Percentiles rank a stretch among this genome's conserved stretches.
Conservation (phyloP, 306 rosid genomes). For the Luffa acutangula region DNA sequence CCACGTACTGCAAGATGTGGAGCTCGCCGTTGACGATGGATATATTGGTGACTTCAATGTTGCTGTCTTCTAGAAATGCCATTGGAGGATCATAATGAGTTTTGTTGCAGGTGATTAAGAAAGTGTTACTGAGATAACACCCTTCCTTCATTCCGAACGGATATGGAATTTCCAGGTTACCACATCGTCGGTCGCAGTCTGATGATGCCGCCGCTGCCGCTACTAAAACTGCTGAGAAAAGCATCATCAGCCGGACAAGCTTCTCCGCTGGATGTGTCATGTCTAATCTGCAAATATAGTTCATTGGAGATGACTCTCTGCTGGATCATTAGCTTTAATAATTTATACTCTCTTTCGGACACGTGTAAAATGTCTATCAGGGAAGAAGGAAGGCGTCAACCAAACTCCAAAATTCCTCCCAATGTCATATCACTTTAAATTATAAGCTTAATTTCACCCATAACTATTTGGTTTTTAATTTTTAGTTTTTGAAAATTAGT, state of each 20-base stretch:
- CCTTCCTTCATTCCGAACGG: not conserved
- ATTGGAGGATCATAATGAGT: not conserved
- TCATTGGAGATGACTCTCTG: too few relatives aligned
- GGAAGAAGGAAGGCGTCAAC: too few relatives aligned
- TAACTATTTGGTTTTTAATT: too few relatives aligned
- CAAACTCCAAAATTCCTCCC: too few relatives aligned
- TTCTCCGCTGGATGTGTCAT: not conserved
- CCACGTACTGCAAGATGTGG: not conserved
- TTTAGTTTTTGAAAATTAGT: too few relatives aligned
- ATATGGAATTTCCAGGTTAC: constrained; percentile 24
- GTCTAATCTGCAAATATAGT: too few relatives aligned
- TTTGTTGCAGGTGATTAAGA: constrained; percentile 6
- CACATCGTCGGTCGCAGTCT: constrained; percentile 20
- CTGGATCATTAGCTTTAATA: too few relatives aligned
- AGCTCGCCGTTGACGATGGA: not conserved
- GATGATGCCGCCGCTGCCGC: not conserved
- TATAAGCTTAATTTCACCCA: too few relatives aligned
- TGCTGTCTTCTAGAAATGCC: not conserved
- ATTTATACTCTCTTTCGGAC: too few relatives aligned
- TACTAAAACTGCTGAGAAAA: not conserved
- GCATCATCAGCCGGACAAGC: not conserved
- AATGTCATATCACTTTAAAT: too few relatives aligned
- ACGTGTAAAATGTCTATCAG: too few relatives aligned
- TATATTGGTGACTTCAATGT: constrained; percentile 9
- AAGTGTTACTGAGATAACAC: not conserved